Conservation (phyloP, 169 alveolate species). For the Babesia ovata region DNA sequence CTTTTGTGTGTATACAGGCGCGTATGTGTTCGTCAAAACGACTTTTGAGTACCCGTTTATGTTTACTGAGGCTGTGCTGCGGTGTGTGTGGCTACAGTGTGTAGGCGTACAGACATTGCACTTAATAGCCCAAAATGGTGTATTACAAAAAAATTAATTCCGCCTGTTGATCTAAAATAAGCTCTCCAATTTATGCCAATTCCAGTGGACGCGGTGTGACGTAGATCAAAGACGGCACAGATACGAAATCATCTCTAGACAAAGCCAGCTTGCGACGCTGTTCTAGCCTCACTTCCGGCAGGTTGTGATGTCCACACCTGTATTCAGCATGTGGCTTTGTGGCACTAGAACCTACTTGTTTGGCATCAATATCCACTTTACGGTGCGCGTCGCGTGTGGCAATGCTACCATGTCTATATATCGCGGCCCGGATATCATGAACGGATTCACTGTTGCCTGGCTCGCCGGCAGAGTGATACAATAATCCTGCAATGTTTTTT, state of each 20-base stretch:
- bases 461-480: conserved; percentile 1
- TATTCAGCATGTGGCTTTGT: background rate
- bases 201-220: conserved; percentile 4
- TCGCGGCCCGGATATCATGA: conserved; percentile 17
- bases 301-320: conserved; percentile 32
- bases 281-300: conserved; percentile 4
- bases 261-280: conserved; percentile 19
- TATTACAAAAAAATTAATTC: too few species aligned
- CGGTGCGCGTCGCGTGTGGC: background rate
- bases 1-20: too few species aligned
- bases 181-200: background rate
- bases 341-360: conserved; percentile 1
- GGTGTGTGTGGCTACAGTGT: too few species aligned
- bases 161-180: too few species aligned
- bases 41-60: too few species aligned
- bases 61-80: too few species aligned
- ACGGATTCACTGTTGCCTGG: background rate
- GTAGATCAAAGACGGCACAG: conserved; percentile 21
- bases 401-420: background rate
- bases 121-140: too few species aligned
- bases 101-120: too few species aligned
- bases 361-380: conserved; percentile 17
- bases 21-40: too few species aligned
- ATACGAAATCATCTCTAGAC: conserved; percentile 5
- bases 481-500: conserved; percentile 11